A percentile compares a stretch with the other conserved stretches of the same genome.
These are phyloP conservation scores for Phialocephala sp. DNA, from an alignment of 2,329 filamentous ascomycete species.

Conservation along the genomic window DNA sequence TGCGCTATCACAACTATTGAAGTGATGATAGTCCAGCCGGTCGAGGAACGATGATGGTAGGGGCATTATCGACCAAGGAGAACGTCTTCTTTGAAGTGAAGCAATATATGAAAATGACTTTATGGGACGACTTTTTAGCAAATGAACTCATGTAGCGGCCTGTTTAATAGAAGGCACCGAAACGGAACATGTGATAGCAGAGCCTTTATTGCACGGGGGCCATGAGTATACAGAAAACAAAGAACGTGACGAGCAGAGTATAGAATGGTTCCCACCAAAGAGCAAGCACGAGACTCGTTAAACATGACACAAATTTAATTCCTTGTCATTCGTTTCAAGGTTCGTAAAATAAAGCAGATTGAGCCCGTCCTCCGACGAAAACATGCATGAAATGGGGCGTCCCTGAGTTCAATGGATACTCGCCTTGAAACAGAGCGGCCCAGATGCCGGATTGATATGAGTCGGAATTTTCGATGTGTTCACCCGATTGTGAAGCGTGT, in stretches of 20 bases:
- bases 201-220: neutral
- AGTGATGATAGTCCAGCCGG: neutral
- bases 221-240: neutral
- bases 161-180: neutral
- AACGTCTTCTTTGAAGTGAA: neutral
- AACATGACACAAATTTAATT: neutral
- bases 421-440: neutral
- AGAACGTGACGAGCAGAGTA: neutral
- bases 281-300: neutral
- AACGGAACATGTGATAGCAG: conserved; percentile 7
- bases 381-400: no score
- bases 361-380: neutral
- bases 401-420: neutral
- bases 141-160: neutral
- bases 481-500: neutral
- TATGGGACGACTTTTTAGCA: conserved; percentile 7
- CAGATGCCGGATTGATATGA: neutral
- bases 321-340: neutral
- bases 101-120: conserved; percentile 3
- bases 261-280: neutral
- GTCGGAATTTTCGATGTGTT: neutral
- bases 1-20: conserved; percentile 3
- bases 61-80: neutral
- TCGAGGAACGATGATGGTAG: neutral
- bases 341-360: neutral